Conservation (phyloP, 768 basidiomycete species). For the Rhizopogon roseolus region DNA sequence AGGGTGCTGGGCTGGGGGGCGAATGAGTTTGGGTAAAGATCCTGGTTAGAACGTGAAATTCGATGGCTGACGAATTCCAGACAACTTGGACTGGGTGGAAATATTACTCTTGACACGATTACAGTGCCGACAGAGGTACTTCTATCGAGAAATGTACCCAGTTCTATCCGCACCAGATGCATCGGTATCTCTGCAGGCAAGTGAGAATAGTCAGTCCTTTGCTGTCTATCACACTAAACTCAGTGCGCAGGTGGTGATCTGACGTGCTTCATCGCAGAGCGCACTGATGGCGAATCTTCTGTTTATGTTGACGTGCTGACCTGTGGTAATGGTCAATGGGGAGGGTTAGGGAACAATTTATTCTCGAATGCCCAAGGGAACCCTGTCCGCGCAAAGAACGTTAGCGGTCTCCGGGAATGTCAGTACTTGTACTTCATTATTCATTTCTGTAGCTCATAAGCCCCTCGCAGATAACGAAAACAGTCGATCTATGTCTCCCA, state of each 20-base stretch:
- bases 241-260: conserved; percentile 55
- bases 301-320: conserved; percentile 56
- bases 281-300: conserved; percentile 28
- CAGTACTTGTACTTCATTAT: conserved; percentile 21
- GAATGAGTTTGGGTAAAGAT: conserved; percentile 72
- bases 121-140: conserved; percentile 82
- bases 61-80: conserved; percentile 30
- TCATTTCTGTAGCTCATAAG: conserved; percentile 3
- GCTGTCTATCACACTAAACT: neutral
- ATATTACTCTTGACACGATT: conserved; percentile 60
- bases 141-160: conserved; percentile 54
- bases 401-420: conserved; percentile 89
- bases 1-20: conserved; percentile 87
- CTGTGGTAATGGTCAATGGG: conserved; percentile 82
- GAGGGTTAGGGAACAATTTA: conserved; percentile 64
- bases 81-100: conserved; percentile 75
- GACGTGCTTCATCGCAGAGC: conserved; percentile 73
- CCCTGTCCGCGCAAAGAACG: conserved; percentile 69
- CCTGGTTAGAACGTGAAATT: neutral
- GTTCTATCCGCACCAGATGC: conserved; percentile 53
- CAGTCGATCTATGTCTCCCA: conserved; percentile 53
- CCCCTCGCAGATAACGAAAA: conserved; percentile 56
- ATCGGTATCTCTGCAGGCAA: conserved; percentile 60
- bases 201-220: conserved; percentile 4
- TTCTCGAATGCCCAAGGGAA: conserved; percentile 64